These are phyloP conservation scores for Magnolia kwangsiensis DNA, from an alignment of 164 flowering plant species.

Conservation along the genomic window DNA sequence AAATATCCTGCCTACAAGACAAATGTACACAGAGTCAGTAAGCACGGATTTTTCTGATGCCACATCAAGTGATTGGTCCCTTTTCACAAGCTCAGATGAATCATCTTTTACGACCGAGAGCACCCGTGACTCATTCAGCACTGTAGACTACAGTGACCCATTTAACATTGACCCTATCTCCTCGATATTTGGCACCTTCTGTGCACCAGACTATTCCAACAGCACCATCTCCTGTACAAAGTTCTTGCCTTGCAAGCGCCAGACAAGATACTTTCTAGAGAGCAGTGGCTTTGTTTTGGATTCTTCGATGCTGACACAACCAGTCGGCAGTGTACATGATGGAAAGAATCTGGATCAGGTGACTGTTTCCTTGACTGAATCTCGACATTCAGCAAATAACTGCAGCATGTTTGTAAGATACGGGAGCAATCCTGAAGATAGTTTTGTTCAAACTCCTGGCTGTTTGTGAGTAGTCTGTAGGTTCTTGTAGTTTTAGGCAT, in stretches of 20 bases:
- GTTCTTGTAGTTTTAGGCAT: slow-evolving; percentile 17
- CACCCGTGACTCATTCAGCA: slow-evolving; percentile 76
- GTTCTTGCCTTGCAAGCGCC: slow-evolving; percentile 33
- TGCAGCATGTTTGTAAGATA: slow-evolving; percentile 31
- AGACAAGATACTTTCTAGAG: slow-evolving; percentile 41
- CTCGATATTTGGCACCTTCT: slow-evolving; percentile 44
- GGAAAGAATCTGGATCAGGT: slow-evolving; percentile 23
- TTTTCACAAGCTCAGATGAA: slow-evolving; percentile 84
- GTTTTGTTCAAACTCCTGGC: slow-evolving; percentile 26
- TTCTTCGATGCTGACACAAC: slow-evolving; percentile 30
- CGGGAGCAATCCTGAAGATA: slow-evolving; percentile 29
- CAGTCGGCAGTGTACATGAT: slow-evolving; percentile 19
- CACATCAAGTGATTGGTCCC: slow-evolving; percentile 78
- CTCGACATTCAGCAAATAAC: slow-evolving; percentile 15
- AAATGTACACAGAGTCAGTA: slow-evolving; percentile 22
- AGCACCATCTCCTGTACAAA: slow-evolving; percentile 45
- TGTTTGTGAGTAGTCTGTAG: slow-evolving; percentile 22
- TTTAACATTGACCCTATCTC: slow-evolving; percentile 42
- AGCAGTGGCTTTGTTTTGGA: slow-evolving; percentile 39
- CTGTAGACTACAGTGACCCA: slow-evolving; percentile 50
- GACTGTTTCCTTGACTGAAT: slow-evolving; percentile 18
- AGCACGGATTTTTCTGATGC: slow-evolving; percentile 59
- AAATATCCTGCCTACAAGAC: slow-evolving; percentile 24
- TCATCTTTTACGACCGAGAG: slow-evolving; percentile 90
- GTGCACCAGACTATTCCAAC: slow-evolving; percentile 34